A percentile compares a stretch with the other conserved stretches of the same genome.
phyloP scores from a whole-genome alignment of 192 early-diverging fungal genomes.

The Funneliformis geosporum region DNA sequence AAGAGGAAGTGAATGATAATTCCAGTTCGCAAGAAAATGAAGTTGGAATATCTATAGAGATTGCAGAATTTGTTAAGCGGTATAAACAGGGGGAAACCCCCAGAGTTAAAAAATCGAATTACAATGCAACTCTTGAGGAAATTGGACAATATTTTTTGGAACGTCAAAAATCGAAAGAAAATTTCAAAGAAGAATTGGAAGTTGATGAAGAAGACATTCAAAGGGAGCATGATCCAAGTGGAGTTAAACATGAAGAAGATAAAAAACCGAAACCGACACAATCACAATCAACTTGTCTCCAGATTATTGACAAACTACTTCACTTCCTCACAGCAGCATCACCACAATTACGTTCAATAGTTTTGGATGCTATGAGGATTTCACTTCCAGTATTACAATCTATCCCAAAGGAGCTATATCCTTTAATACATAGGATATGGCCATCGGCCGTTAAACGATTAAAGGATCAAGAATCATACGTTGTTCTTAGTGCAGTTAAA shows the following conservation, averaged over 20 bases:
- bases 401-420: constrained; percentile 45
- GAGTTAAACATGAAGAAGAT: not conserved
- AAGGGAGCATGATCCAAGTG: constrained; percentile 7
- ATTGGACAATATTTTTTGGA: constrained; percentile 49
- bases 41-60: constrained; percentile 33
- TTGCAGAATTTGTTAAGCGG: constrained; percentile 26
- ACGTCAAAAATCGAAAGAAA: constrained; percentile 35
- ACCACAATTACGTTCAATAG: constrained; percentile 45
- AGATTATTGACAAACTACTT: constrained; percentile 50
- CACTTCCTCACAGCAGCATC: constrained; percentile 55
- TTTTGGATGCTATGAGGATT: constrained; percentile 41
- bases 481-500: constrained; percentile 38
- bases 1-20: constrained; percentile 18
- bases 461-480: constrained; percentile 41
- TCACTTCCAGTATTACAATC: constrained; percentile 44
- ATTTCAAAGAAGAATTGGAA: not conserved
- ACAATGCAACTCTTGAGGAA: constrained; percentile 39
- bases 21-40: constrained; percentile 26
- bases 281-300: constrained; percentile 44
- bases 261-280: constrained; percentile 33
- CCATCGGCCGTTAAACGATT: constrained; percentile 46
- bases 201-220: not conserved
- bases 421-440: constrained; percentile 53
- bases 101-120: not conserved
- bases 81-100: not conserved